Evolutionary conservation across 2,329 filamentous ascomycete genomes (phyloP).

Genomic region (Pseudohalonectria lignicola): DNA sequence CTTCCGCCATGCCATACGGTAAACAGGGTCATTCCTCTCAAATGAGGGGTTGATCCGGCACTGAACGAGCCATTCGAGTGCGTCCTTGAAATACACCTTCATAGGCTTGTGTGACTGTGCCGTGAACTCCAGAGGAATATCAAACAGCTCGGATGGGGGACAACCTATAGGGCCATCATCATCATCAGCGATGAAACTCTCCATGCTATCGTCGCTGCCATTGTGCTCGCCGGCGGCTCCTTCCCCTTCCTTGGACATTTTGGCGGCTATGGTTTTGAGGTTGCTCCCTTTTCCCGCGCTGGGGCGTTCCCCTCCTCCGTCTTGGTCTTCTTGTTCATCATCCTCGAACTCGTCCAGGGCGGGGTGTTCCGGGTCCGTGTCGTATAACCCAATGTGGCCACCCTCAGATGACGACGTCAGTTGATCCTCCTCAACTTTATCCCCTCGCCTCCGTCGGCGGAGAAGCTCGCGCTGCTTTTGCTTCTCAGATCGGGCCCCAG

Average conservation of each 20-base stretch:
- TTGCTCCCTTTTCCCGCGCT: no score
- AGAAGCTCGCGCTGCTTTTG: slow-evolving; percentile 17
- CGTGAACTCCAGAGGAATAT: slow-evolving; percentile 61
- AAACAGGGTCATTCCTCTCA: slow-evolving; percentile 49
- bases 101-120: slow-evolving; percentile 53
- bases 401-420: slow-evolving; percentile 3
- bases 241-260: not conserved
- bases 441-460: slow-evolving; percentile 16
- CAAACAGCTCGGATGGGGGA: slow-evolving; percentile 32
- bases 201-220: slow-evolving; percentile 17
- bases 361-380: slow-evolving; percentile 16
- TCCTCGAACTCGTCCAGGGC: slow-evolving; percentile 20
- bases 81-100: slow-evolving; percentile 62
- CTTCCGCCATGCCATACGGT: slow-evolving; percentile 57
- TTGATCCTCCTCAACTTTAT: slow-evolving; percentile 12
- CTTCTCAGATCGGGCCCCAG: slow-evolving; percentile 10
- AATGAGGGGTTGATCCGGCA: slow-evolving; percentile 68
- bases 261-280: slow-evolving; percentile 1
- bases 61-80: slow-evolving; percentile 72
- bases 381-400: slow-evolving; percentile 13
- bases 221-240: not conserved
- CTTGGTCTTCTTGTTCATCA: slow-evolving; percentile 15
- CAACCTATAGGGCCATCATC: slow-evolving; percentile 41
- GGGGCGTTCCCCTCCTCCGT: no score
- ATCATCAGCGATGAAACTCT: slow-evolving; percentile 57